Base-by-base conservation (phyloP, 352 stramenopile species). In the Phytophthora quininea region DNA sequence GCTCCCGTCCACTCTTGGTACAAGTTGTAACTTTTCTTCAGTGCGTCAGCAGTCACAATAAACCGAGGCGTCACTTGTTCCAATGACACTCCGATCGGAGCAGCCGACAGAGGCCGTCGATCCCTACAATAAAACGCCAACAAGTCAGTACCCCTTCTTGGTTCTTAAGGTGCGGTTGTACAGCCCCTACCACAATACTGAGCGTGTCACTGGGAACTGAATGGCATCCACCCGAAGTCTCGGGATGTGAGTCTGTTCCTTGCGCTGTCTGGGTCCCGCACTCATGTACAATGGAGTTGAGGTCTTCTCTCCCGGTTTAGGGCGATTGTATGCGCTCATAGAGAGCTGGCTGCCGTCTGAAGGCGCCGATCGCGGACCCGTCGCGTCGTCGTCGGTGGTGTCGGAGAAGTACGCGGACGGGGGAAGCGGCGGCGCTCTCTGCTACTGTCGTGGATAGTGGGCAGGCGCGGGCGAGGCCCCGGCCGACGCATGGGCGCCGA, bases 401-500 rank as follows among this genome's bases (percentile, higher is more conserved):
- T 93, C 85, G 2, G 79, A 71, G 58, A 93, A 93, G 62, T 88
- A 93, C 24, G 80, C 80, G 40, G 85, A 93, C 31, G 64, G 70
- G 38, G 58, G 37, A 70, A 71, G 33, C 61, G 64, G 30, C 62
- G 45, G 32, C 62, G 54, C 37, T 52, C 42, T 49, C 54, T 64
- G 38, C 55, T 65, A 45, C 54, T 51, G n/a, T 46, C 50, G 30
- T 47, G 65, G 53, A 61, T 7, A 10, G 63, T 74, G 33, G 55
- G 52, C 3, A 69, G 71, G n/a, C 67, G 67, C 30, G 52, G 3
- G 4, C 48, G 59, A 3, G 59, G 54, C 3, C 45, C 47, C 24
- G 64, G 48, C 15, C 71, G 58, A 8, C 61, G 55, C 6, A 47
- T 48, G 7, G 62, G 55, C 12, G 53, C 53, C 2, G 69, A 76